Base-by-base conservation (phyloP, 768 basidiomycete species). In the Tephrocybe sp. region DNA sequence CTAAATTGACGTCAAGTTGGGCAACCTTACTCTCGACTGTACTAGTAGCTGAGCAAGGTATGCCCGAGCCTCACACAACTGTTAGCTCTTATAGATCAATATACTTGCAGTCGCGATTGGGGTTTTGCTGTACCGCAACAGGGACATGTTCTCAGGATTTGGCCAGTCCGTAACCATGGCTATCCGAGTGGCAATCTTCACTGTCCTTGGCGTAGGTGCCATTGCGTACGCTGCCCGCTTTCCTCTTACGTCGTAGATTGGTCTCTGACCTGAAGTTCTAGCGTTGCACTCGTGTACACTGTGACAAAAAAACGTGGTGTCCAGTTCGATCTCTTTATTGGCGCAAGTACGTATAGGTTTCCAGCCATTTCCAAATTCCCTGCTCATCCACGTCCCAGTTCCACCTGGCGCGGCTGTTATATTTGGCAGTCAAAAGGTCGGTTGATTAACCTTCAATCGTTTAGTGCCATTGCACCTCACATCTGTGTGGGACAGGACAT, bases 241-340 rank as follows among this genome's bases (percentile, higher is more conserved):
- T 24, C 9, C 34, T 25, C 43, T 25, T 38, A 28, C 11, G 5
- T 18, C 8, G 2, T 9, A 18, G 26, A 11, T 35, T 25, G 24
- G 4, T 26, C 12, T 30, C 15, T 32, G 19, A 24, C 15, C 18
- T 6, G 4, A n/a, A 21, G 15, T 37, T n/a, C 2, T 47, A 70
- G 67, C n/a, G 53, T 62, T 34, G 62, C 60, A 4, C 32, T 68
- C 26, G 56, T 64, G 3, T 69, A 62, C 31, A 53, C 55, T 12
- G 44, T 62, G 16, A 63, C 64, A 1, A 27, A 47, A 11, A 54
- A 53, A 6, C 49, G 60, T 11, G 64, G 64, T 5, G 56, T 63
- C 11, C 54, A 60, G 28, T 67, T 66, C 28, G 69, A 69, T 39
- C 47, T 69, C 35, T 49, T 67, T 4, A 53, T 70, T 27, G 61